These are phyloP conservation scores for Malus hybrid DNA, from an alignment of 331 rosid genomes.

Conservation along the genomic window DNA sequence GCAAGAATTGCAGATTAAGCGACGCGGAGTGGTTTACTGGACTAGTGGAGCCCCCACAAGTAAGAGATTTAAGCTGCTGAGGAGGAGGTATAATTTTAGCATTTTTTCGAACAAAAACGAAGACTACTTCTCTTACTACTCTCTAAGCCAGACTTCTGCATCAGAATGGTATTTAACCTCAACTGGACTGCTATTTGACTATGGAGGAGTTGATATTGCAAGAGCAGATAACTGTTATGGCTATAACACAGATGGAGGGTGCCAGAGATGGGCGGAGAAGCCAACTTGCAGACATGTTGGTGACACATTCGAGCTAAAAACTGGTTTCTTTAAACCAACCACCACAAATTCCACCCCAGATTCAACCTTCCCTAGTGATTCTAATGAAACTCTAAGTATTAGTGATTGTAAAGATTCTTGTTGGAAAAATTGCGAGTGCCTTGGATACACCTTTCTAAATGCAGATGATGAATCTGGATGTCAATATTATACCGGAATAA, in stretches of 20 bases:
- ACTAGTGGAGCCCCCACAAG: neutral
- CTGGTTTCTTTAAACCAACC: neutral
- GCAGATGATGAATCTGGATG: neutral
- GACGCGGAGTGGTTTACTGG: neutral
- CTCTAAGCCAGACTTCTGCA: neutral
- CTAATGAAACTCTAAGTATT: neutral
- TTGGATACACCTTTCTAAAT: neutral
- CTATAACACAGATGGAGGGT: neutral
- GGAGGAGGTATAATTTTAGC: neutral
- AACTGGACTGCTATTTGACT: rapidly evolving
- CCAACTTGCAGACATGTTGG: neutral
- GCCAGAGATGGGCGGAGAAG: neutral
- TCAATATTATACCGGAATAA: neutral
- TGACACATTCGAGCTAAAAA: neutral
- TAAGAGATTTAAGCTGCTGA: neutral
- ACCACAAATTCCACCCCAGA: neutral
- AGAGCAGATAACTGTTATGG: neutral
- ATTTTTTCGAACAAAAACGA: neutral
- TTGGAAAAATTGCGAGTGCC: neutral
- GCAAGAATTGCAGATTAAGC: neutral
- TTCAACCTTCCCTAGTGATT: neutral
- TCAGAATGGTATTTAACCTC: no score
- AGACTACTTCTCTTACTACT: neutral
- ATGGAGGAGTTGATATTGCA: no score
- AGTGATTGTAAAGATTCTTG: neutral